phyloP scores from a whole-genome alignment of 306 rosid genomes.

The Datisca glomerata region DNA sequence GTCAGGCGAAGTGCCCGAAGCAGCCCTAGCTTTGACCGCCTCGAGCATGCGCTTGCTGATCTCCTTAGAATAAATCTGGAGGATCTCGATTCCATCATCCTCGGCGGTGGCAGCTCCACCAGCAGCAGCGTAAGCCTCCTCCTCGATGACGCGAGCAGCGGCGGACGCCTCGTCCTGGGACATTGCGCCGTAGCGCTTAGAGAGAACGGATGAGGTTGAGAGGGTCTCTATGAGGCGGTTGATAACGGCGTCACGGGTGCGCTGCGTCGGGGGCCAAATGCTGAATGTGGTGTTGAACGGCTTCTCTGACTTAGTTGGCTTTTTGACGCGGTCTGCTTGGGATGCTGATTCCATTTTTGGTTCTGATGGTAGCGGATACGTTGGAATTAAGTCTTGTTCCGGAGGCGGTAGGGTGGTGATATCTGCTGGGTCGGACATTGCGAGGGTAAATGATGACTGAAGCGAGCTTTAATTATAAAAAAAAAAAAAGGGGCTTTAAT shows the following conservation, averaged over 20 bases:
- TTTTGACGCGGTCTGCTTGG: neutral
- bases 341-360: neutral
- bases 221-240: slow-evolving; percentile 71
- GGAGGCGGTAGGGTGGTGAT: too few relatives aligned
- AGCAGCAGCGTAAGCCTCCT: slow-evolving; percentile 52
- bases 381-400: too few relatives aligned
- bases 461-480: too few relatives aligned
- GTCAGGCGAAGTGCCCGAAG: slow-evolving; percentile 25
- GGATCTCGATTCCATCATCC: slow-evolving; percentile 79
- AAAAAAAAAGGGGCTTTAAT: too few relatives aligned
- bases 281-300: slow-evolving; percentile 35
- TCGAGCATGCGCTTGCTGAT: slow-evolving; percentile 94
- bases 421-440: too few relatives aligned
- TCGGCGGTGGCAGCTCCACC: slow-evolving; percentile 41
- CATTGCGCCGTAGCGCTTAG: slow-evolving; percentile 82
- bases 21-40: slow-evolving; percentile 45
- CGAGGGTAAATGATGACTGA: too few relatives aligned
- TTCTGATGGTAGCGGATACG: too few relatives aligned
- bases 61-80: slow-evolving; percentile 89
- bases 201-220: slow-evolving; percentile 70
- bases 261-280: slow-evolving; percentile 94
- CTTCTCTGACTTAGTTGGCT: slow-evolving; percentile 8
- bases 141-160: slow-evolving; percentile 59
- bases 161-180: slow-evolving; percentile 41
- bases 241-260: slow-evolving; percentile 86